These are phyloP conservation scores for Solanum appendiculatum DNA, from an alignment of 257 asterid genomes.

Conservation along the genomic window DNA sequence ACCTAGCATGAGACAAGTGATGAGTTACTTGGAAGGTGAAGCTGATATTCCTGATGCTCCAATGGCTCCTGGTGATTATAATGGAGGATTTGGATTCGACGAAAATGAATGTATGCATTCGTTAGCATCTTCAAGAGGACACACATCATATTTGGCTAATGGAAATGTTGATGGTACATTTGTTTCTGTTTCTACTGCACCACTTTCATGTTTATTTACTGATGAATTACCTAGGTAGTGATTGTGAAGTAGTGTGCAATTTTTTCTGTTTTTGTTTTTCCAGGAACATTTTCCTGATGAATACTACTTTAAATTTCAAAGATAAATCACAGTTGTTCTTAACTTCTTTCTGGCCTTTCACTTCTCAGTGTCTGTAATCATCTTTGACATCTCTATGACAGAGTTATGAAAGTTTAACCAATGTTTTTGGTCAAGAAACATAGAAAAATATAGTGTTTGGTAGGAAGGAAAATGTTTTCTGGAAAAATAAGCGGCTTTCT, in stretches of 20 bases:
- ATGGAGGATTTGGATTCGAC: constrained; percentile 25
- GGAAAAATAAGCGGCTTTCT: not conserved
- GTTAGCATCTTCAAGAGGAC: constrained; percentile 28
- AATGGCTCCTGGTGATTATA: constrained; percentile 25
- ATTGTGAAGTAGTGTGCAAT: not conserved
- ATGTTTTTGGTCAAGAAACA: not conserved
- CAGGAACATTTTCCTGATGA: not conserved
- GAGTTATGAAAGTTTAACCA: not conserved
- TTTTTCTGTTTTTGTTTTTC: not conserved
- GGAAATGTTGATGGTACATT: constrained; percentile 28
- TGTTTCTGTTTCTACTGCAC: constrained; percentile 24
- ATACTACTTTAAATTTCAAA: not conserved
- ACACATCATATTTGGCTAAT: not conserved
- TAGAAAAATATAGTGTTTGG: not conserved
- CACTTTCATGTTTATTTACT: constrained; percentile 11
- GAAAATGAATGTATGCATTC: constrained; percentile 32
- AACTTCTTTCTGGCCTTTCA: not conserved
- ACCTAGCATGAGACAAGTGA: constrained; percentile 3
- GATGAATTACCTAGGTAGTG: constrained; percentile 25
- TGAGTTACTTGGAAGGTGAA: constrained; percentile 6
- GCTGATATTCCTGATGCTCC: constrained; percentile 18
- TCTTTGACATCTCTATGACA: too few relatives aligned
- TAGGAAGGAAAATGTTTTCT: not conserved
- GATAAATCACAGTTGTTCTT: not conserved
- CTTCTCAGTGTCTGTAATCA: not conserved